Conservation (phyloP, 352 stramenopile species). For the Pythium insidiosum region DNA sequence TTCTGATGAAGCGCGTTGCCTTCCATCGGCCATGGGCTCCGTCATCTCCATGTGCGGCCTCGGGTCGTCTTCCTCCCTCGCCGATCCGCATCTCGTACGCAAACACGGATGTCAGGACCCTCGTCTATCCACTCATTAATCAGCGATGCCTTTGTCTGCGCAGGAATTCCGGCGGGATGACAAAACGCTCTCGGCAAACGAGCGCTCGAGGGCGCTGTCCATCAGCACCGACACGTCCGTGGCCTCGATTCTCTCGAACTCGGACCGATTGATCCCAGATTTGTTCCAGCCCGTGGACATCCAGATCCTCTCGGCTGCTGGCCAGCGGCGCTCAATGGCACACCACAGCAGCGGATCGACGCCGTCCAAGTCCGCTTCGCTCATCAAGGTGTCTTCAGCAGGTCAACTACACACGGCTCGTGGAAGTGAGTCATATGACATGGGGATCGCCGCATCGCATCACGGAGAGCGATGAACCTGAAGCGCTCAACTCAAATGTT, state of each 20-base stretch:
- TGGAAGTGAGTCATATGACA: too few relatives aligned
- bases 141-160: conserved; percentile 8
- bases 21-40: conserved; percentile 17
- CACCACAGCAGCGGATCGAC: conserved; percentile 13
- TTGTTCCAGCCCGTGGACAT: conserved; percentile 26
- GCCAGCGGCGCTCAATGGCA: conserved; percentile 11
- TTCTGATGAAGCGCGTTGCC: too few relatives aligned
- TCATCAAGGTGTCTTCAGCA: background rate
- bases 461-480: too few relatives aligned
- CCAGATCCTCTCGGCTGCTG: conserved; percentile 18
- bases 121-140: background rate
- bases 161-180: conserved; percentile 17
- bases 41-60: conserved; percentile 34
- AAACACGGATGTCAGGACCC: background rate
- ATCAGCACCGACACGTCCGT: conserved; percentile 18
- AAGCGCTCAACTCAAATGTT: too few relatives aligned
- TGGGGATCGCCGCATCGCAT: too few relatives aligned
- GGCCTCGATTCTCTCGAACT: conserved; percentile 20
- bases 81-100: conserved; percentile 17
- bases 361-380: conserved; percentile 5
- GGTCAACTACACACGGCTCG: background rate
- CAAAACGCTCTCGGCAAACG: conserved; percentile 9
- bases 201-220: conserved; percentile 17
- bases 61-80: conserved; percentile 7
- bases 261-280: conserved; percentile 19